phyloP scores from a whole-genome alignment of 2,329 filamentous ascomycete genomes.

The Colletotrichum scovillei region DNA sequence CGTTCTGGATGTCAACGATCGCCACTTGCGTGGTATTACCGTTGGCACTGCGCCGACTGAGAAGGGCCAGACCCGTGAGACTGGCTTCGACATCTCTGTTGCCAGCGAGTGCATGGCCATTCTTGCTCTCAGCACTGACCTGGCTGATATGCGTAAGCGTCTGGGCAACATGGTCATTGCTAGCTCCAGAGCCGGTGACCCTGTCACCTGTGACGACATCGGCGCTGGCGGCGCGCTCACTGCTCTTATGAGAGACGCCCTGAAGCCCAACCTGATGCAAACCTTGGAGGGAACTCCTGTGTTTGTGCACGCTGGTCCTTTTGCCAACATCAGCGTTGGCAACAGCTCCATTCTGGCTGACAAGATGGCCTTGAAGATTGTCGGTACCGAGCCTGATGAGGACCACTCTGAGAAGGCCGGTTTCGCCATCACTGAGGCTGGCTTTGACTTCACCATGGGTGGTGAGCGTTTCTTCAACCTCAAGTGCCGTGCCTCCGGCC shows the following conservation, averaged over 20 bases:
- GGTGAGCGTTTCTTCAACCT: slow-evolving; percentile 99
- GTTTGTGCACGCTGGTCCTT: slow-evolving; percentile 96
- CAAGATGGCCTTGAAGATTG: slow-evolving; percentile 94
- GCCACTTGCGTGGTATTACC: slow-evolving; percentile 89
- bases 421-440: slow-evolving; percentile 95
- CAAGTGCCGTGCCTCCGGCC: slow-evolving; percentile 95
- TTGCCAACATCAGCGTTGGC: slow-evolving; percentile 98
- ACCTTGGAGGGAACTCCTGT: slow-evolving; percentile 96
- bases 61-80: slow-evolving; percentile 87
- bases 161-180: slow-evolving; percentile 96
- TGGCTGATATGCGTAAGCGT: slow-evolving; percentile 90
- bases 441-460: slow-evolving; percentile 99
- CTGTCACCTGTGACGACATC: slow-evolving; percentile 95
- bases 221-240: slow-evolving; percentile 92
- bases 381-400: slow-evolving; percentile 93
- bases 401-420: slow-evolving; percentile 84
- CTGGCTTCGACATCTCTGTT: slow-evolving; percentile 97
- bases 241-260: slow-evolving; percentile 96
- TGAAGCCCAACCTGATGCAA: slow-evolving; percentile 99
- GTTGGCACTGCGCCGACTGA: slow-evolving; percentile 91
- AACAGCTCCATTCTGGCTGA: slow-evolving; percentile 96
- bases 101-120: slow-evolving; percentile 99
- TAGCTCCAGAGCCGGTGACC: slow-evolving; percentile 85
- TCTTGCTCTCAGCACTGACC: slow-evolving; percentile 88
- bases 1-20: slow-evolving; percentile 96